Evolutionary conservation across 148 eudicot species (phyloP).

Genomic region (Fagopyrum homotropicum): DNA sequence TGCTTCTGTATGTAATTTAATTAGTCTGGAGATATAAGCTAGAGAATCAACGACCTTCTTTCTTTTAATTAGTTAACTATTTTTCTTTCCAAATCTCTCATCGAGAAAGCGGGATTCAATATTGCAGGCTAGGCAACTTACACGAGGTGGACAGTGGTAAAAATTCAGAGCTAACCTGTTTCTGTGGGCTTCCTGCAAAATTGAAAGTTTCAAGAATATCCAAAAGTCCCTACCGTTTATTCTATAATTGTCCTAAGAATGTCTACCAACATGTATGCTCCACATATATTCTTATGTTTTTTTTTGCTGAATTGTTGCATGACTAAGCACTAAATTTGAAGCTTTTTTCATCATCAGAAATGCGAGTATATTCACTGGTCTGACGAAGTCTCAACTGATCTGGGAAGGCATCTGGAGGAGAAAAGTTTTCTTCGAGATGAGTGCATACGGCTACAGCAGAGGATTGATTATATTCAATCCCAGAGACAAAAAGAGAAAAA

Average conservation of each 20-base stretch:
- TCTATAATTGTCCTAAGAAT: conserved; percentile 36
- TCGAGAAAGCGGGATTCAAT: not conserved
- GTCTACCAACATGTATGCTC: conserved; percentile 27
- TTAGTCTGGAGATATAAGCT: not conserved
- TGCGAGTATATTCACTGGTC: conserved; percentile 39
- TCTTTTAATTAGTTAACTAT: not conserved
- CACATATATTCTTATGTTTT: not conserved
- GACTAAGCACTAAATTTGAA: not conserved
- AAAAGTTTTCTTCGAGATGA: conserved; percentile 27
- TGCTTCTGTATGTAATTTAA: not conserved
- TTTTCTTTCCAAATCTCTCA: not conserved
- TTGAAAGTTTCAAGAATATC: conserved; percentile 33
- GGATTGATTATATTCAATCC: conserved; percentile 28
- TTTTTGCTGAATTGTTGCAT: not conserved
- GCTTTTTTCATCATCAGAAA: conserved; percentile 19
- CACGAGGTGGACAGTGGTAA: conserved; percentile 21
- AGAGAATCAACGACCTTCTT: not conserved
- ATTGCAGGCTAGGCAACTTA: conserved; percentile 21
- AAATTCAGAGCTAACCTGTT: conserved; percentile 26
- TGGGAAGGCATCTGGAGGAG: conserved; percentile 34
- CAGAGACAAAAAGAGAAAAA: conserved; percentile 28
- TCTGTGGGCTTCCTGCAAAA: conserved; percentile 40
- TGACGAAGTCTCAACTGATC: conserved; percentile 25
- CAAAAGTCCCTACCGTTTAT: conserved; percentile 31
- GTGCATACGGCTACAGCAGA: conserved; percentile 38